Evolutionary conservation across 2,329 filamentous ascomycete genomes (phyloP).

Genomic region (Ophiostoma piceae): DNA sequence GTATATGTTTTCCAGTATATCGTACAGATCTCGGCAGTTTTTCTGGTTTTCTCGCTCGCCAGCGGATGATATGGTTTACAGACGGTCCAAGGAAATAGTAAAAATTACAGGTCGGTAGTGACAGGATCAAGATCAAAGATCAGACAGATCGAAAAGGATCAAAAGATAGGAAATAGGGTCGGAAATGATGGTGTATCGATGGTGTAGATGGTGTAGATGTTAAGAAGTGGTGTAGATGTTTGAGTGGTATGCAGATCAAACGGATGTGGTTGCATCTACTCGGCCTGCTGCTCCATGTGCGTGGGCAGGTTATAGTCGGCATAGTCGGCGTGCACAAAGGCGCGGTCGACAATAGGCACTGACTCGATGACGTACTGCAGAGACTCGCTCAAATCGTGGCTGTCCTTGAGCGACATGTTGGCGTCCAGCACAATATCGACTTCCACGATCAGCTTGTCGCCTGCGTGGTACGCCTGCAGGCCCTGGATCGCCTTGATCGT

Average conservation of each 20-base stretch:
- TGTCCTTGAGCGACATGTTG: conserved; percentile 68
- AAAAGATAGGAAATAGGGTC: neutral
- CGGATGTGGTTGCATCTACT: neutral
- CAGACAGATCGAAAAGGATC: neutral
- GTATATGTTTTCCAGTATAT: neutral
- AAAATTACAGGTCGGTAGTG: neutral
- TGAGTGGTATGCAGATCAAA: neutral
- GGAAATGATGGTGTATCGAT: neutral
- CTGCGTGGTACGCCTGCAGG: conserved; percentile 76
- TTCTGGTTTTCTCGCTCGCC: neutral
- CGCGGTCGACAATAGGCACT: conserved; percentile 70
- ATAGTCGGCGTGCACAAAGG: conserved; percentile 64
- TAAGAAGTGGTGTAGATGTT: neutral
- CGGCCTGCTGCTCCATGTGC: conserved; percentile 47
- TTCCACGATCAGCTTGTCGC: conserved; percentile 75
- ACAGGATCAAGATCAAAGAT: neutral
- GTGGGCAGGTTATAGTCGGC: conserved; percentile 57
- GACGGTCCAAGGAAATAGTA: conserved; percentile 8
- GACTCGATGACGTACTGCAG: conserved; percentile 81
- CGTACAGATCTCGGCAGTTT: neutral
- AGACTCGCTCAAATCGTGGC: conserved; percentile 71
- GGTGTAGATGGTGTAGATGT: neutral
- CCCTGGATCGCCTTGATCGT: conserved; percentile 83
- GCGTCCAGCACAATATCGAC: conserved; percentile 81
- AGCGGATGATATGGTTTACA: neutral